Percentiles rank a stretch among this genome's conserved stretches.
phyloP scores from a whole-genome alignment of 208 protist genomes.

The Phytomonas sp. region DNA sequence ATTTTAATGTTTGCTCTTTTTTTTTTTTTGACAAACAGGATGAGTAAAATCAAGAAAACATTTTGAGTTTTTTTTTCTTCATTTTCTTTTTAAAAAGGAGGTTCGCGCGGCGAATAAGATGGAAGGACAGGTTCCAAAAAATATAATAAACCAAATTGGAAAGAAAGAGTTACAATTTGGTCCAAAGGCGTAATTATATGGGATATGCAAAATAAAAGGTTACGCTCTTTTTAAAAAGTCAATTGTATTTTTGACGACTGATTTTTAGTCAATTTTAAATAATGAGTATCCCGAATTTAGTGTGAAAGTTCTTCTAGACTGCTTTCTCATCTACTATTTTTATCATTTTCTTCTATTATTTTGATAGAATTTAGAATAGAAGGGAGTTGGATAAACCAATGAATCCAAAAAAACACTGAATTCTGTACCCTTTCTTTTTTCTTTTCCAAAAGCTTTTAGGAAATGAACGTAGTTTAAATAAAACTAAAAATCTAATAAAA shows the following conservation, averaged over 20 bases:
- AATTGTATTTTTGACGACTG: constrained; percentile 7
- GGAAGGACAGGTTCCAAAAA: no score
- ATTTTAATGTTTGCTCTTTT: neutral
- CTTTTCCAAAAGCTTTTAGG: constrained; percentile 14
- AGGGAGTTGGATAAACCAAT: neutral
- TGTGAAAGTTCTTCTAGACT: neutral
- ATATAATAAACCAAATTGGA: no score
- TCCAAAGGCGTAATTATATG: neutral
- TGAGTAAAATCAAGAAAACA: neutral
- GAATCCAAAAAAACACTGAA: neutral
- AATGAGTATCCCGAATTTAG: neutral
- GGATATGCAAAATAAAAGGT: neutral
- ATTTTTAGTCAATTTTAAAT: neutral
- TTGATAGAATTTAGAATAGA: constrained; percentile 2
- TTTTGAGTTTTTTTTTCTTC: constrained; percentile 10
- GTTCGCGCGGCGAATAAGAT: constrained; percentile 6
- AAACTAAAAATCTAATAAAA: constrained; percentile 13
- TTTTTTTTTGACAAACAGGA: constrained; percentile 8
- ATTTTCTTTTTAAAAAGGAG: constrained; percentile 10
- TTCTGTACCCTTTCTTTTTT: constrained; percentile 17
- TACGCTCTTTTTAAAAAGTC: neutral
- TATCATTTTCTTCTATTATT: no score
- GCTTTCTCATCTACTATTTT: constrained; percentile 2
- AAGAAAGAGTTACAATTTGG: neutral
- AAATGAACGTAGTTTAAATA: constrained; percentile 9